Conservation (phyloP, 176 grass and related monocot species). For the Carex pumila region DNA sequence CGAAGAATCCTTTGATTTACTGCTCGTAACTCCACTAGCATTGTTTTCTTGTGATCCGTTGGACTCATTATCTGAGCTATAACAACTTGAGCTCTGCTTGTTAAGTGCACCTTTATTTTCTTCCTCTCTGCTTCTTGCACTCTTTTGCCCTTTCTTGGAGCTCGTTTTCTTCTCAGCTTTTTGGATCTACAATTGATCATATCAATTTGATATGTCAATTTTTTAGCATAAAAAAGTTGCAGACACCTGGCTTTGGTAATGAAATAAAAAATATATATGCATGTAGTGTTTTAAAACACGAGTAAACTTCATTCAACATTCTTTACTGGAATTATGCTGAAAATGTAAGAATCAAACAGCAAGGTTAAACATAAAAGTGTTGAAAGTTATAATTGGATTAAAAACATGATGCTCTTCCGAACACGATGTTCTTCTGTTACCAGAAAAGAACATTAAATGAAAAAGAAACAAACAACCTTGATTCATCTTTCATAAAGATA, state of each 20-base stretch:
- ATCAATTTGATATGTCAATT: slow-evolving; percentile 1
- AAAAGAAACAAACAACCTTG: background rate
- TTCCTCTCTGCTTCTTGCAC: slow-evolving; percentile 20
- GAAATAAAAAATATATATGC: background rate
- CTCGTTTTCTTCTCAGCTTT: slow-evolving; percentile 22
- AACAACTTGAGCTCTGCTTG: slow-evolving; percentile 27
- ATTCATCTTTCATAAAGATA: background rate
- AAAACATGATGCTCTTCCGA: background rate
- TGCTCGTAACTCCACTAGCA: slow-evolving; percentile 26
- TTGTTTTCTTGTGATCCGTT: slow-evolving; percentile 32
- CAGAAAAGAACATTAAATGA: background rate
- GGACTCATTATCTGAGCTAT: slow-evolving; percentile 39
- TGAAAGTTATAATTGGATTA: background rate
- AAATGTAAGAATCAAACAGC: background rate
- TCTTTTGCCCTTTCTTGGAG: slow-evolving; percentile 25
- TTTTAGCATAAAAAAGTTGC: background rate
- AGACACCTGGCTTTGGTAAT: background rate
- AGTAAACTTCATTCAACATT: background rate
- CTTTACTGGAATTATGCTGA: background rate
- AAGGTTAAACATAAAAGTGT: background rate
- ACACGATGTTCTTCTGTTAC: background rate
- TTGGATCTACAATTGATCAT: slow-evolving; percentile 9
- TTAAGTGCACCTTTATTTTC: slow-evolving; percentile 1
- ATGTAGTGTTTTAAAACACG: background rate
- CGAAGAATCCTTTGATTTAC: background rate